phyloP scores from a whole-genome alignment of 768 basidiomycete genomes.

The Mycena galericulata region DNA sequence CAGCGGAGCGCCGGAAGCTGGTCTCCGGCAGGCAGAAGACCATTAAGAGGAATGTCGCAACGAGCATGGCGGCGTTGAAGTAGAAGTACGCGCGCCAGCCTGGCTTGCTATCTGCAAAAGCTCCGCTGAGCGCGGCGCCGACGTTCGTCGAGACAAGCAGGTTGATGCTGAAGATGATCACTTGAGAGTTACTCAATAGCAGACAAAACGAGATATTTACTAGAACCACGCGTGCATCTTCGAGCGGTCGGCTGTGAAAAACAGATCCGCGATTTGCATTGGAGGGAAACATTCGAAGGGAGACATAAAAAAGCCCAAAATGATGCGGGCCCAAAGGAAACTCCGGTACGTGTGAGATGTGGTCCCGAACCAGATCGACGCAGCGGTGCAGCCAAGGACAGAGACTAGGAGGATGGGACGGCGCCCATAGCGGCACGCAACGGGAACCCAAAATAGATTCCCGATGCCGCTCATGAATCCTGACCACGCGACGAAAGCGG shows the following conservation, averaged over 20 bases:
- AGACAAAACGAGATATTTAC: background rate
- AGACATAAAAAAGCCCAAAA: slow-evolving; percentile 21
- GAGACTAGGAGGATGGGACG: slow-evolving; percentile 23
- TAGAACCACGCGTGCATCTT: slow-evolving; percentile 26
- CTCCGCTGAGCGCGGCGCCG: slow-evolving; percentile 27
- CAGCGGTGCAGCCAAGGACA: slow-evolving; percentile 18
- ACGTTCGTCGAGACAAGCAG: slow-evolving; percentile 25
- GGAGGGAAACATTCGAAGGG: slow-evolving; percentile 25
- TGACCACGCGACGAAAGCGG: slow-evolving; percentile 20
- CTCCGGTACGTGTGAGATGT: slow-evolving; percentile 16
- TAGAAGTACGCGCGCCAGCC: slow-evolving; percentile 28
- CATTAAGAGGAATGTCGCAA: slow-evolving; percentile 12
- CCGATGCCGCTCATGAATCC: slow-evolving; percentile 27
- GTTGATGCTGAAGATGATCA: slow-evolving; percentile 2
- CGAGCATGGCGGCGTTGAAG: slow-evolving; percentile 27
- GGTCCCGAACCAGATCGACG: slow-evolving; percentile 21
- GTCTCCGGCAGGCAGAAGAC: slow-evolving; percentile 18
- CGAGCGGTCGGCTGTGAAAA: slow-evolving; percentile 26
- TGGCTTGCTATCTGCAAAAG: slow-evolving; percentile 20
- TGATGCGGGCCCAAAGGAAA: slow-evolving; percentile 24
- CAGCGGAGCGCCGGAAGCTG: slow-evolving; percentile 24
- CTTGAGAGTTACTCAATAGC: background rate
- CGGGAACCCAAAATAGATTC: slow-evolving; percentile 23
- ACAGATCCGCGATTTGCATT: slow-evolving; percentile 25
- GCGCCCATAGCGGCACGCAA: slow-evolving; percentile 12